These are phyloP conservation scores for Cercophora samala DNA, from an alignment of 495 filamentous ascomycete species.

Conservation along the genomic window DNA sequence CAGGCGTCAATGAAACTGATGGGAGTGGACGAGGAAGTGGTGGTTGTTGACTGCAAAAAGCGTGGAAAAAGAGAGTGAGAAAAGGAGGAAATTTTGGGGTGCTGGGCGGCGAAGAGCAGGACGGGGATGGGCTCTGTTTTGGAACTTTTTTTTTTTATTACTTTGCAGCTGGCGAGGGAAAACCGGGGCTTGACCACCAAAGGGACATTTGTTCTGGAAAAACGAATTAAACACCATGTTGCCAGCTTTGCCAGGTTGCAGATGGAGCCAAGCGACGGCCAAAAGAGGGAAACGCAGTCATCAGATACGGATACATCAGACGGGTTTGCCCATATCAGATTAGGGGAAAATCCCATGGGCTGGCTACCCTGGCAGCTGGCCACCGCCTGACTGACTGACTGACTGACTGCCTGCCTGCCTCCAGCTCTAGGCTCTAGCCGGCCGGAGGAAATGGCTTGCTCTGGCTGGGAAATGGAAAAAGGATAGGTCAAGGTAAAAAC, in stretches of 20 bases:
- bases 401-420: too few species aligned
- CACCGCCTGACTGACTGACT: not conserved
- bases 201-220: slow-evolving; percentile 42
- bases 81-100: slow-evolving; percentile 45
- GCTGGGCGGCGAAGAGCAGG: slow-evolving; percentile 32
- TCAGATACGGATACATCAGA: not conserved
- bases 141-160: slow-evolving; percentile 31
- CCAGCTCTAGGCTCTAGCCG: too few species aligned
- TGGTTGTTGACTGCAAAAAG: slow-evolving; percentile 44
- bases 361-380: not conserved
- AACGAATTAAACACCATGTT: slow-evolving; percentile 47
- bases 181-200: slow-evolving; percentile 45
- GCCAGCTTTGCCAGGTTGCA: not conserved
- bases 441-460: not conserved
- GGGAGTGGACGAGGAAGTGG: slow-evolving; percentile 37
- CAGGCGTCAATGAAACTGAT: slow-evolving; percentile 36
- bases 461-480: not conserved
- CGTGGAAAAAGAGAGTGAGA: slow-evolving; percentile 37
- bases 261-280: slow-evolving; percentile 19
- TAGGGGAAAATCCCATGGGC: not conserved
- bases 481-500: too few species aligned
- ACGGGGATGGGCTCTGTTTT: slow-evolving; percentile 49
- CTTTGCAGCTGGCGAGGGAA: slow-evolving; percentile 41
- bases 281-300: slow-evolving; percentile 7
- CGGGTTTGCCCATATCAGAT: slow-evolving; percentile 1